Evolutionary conservation across 768 basidiomycete genomes (phyloP), one percentile per base, ranked within the genome.

Genomic region (Boletus bicolor): DNA sequence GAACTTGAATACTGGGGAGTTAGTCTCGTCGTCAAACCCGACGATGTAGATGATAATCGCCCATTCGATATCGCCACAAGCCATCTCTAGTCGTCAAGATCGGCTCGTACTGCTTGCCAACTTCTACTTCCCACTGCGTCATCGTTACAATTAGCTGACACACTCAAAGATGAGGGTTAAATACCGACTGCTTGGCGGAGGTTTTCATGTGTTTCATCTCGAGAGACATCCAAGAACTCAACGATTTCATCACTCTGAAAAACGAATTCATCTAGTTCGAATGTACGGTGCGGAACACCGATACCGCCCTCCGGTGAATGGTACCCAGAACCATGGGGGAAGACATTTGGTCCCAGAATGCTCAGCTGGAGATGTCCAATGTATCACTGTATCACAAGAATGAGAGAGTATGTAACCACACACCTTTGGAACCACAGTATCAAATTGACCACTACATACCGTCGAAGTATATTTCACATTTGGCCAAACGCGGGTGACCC

Each of bases 51-150:
- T 15, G 5, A 67, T 17, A 21, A 21, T 67, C 66, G 3, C 66
- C 59, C 4, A 61, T 44, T 19, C 28, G 55, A 26, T 68, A 68
- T n/a, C 64, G 57, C 66, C 66, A 67, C 36, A 67, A 47, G 1
- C 66, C 66, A 15, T 61, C 57, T 26, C 47, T 58, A 1, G 61
- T 67, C 24, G 66, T 68, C 36, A 65, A 21, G 14, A 68, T 44
- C 0, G 60, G 51, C 19, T 68, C 64, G 39, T 68, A 67, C 1
- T 42, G 47, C 24, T 59, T 59, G 5, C 58, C 64, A 7, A 57
- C 51, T 19, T 64, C 46, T n/a, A 60, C 50, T n/a, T 61, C 59
- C 61, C 61, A 67, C 63, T 67, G 24, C 17, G 3, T 46, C 15
- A 15, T 5, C 3, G 26, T 14, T 1, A 26, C 19, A 15, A 15